Percentiles rank a stretch among this genome's conserved stretches.
These are phyloP conservation scores for Coemansia nantahalensis DNA, from an alignment of 192 early-diverging fungal genomes.

Conservation along the genomic window DNA sequence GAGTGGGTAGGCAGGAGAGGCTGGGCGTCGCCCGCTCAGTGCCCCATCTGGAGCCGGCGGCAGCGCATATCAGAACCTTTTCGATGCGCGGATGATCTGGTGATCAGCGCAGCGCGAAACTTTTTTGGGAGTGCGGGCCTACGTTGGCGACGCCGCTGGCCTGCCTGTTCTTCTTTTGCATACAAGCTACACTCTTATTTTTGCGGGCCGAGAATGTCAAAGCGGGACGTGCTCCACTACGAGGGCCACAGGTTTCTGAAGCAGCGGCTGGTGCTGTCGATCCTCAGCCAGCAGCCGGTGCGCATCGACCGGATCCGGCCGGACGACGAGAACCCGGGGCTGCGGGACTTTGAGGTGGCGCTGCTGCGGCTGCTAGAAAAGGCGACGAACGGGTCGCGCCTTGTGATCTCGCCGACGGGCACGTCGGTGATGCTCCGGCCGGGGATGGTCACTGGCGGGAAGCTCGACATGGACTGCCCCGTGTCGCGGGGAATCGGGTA, in stretches of 20 bases:
- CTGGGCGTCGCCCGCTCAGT: no score
- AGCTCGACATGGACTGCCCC: slow-evolving; percentile 83
- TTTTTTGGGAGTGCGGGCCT: no score
- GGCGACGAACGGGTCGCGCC: slow-evolving; percentile 85
- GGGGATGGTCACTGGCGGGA: slow-evolving; percentile 87
- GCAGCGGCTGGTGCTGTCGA: slow-evolving; percentile 87
- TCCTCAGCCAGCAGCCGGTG: slow-evolving; percentile 75
- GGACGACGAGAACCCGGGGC: slow-evolving; percentile 82
- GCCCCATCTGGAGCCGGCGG: no score
- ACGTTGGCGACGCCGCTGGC: no score
- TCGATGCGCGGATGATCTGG: no score
- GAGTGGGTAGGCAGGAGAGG: no score
- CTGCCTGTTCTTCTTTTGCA: no score
- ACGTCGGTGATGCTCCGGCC: slow-evolving; percentile 83
- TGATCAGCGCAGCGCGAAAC: no score
- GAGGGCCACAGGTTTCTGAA: slow-evolving; percentile 85
- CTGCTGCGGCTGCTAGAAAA: slow-evolving; percentile 92
- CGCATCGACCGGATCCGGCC: slow-evolving; percentile 89
- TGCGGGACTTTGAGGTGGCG: slow-evolving; percentile 86
- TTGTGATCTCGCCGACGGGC: slow-evolving; percentile 93
- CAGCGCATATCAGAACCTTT: no score
- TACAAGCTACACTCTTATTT: no score
- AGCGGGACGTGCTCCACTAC: slow-evolving; percentile 51
- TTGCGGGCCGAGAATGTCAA: slow-evolving; percentile 29
- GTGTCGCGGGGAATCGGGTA: slow-evolving; percentile 86